These are phyloP conservation scores for Podila clonocystis DNA, from an alignment of 192 early-diverging fungal genomes.

Conservation along the genomic window DNA sequence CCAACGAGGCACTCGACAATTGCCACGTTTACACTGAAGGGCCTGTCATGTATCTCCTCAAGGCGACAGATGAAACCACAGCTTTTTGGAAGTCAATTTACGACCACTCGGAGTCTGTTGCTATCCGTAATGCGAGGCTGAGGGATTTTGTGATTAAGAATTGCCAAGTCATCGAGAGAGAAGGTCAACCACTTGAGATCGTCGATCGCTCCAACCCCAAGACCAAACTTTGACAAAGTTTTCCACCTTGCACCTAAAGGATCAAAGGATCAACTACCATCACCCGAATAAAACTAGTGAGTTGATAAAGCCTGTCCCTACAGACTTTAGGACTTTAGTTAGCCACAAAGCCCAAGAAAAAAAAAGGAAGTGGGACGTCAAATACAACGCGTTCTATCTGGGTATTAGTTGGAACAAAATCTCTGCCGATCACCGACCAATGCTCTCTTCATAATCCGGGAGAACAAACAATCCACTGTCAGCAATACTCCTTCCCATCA, in stretches of 20 bases:
- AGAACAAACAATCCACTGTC: background rate
- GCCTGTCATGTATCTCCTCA: background rate
- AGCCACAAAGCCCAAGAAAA: too few relatives aligned
- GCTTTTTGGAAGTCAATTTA: slow-evolving; percentile 7
- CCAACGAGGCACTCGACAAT: slow-evolving; percentile 6
- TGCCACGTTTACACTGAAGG: slow-evolving; percentile 5
- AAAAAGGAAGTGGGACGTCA: too few relatives aligned
- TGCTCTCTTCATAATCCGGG: slow-evolving; percentile 12
- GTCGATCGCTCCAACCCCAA: slow-evolving; percentile 15
- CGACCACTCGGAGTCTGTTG: slow-evolving; percentile 2
- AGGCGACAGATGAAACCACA: slow-evolving; percentile 4
- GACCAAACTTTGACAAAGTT: slow-evolving; percentile 19
- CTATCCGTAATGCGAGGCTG: slow-evolving; percentile 3
- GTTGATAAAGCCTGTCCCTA: too few relatives aligned
- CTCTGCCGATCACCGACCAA: background rate
- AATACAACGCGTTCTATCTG: too few relatives aligned
- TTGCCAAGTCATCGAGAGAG: slow-evolving; percentile 21
- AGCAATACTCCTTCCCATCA: background rate
- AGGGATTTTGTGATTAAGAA: slow-evolving; percentile 8
- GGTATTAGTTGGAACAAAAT: too few relatives aligned
- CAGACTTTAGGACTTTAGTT: too few relatives aligned
- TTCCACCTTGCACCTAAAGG: too few relatives aligned
- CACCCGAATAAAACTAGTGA: too few relatives aligned
- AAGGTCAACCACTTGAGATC: slow-evolving; percentile 16
- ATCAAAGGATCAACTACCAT: too few relatives aligned